Percentiles rank a stretch among this genome's conserved stretches.
Conservation (phyloP, 2,329 filamentous ascomycete species). For the Ceratocystis variospora region DNA sequence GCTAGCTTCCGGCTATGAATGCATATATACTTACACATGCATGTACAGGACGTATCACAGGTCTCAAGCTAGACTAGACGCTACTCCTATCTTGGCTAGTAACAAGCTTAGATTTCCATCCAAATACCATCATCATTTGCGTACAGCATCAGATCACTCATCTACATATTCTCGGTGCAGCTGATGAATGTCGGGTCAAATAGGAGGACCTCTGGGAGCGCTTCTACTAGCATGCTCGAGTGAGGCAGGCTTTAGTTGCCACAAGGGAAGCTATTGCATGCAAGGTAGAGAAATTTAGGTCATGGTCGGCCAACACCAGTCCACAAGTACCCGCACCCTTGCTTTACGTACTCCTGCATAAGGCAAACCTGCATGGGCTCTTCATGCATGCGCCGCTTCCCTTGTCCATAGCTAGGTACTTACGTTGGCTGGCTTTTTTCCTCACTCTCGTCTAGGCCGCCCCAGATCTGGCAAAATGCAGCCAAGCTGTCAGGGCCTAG, state of each 20-base stretch:
- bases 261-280: not conserved
- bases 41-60: not conserved
- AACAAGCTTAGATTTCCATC: not conserved
- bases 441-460: not conserved
- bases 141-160: not conserved
- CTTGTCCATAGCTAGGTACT: constrained; percentile 1
- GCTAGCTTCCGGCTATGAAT: not conserved
- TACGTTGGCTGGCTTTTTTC: not conserved
- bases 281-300: constrained; percentile 1
- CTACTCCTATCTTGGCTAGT: not conserved
- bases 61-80: constrained; percentile 1
- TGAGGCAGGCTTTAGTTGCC: not conserved
- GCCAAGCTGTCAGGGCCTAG: not conserved
- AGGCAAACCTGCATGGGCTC: constrained; percentile 7
- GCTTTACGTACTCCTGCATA: constrained; percentile 1
- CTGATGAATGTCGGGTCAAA: not conserved
- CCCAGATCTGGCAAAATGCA: not conserved
- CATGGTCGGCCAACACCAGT: not conserved
- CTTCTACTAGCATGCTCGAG: not conserved
- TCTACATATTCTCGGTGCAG: not conserved
- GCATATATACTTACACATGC: not conserved
- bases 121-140: not conserved
- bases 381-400: constrained; percentile 6
- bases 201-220: not conserved
- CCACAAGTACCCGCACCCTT: constrained; percentile 4